A percentile compares a stretch with the other conserved stretches of the same genome.
Conservation (phyloP, 1,284 basidiomycete species). For the Malassezia obtusa region DNA sequence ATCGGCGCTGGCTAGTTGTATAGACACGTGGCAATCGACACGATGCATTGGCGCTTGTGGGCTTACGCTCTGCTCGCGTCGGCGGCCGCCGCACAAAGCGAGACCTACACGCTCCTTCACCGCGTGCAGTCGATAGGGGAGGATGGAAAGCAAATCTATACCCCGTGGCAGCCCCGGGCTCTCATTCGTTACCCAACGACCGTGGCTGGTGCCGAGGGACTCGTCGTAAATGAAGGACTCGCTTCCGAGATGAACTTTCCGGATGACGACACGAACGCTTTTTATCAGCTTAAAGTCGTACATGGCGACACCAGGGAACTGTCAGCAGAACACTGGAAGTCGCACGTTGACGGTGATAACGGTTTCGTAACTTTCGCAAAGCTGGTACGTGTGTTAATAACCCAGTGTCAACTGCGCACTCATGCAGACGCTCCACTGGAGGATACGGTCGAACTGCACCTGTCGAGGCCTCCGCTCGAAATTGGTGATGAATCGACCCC, state of each 20-base stretch:
- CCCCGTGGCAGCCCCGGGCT: slow-evolving; percentile 5
- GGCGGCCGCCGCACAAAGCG: not conserved
- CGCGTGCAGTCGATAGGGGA: not conserved
- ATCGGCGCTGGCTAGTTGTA: slow-evolving; percentile 23
- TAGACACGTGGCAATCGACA: slow-evolving; percentile 10
- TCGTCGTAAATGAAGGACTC: not conserved
- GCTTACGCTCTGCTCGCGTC: not conserved
- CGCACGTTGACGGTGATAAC: not conserved
- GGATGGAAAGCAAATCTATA: not conserved
- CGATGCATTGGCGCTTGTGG: not conserved
- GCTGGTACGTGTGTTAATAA: slow-evolving; percentile 5
- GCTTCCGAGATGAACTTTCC: not conserved
- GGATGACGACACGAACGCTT: not conserved
- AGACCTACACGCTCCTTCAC: slow-evolving; percentile 8
- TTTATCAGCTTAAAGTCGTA: slow-evolving; percentile 8
- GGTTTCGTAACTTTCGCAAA: slow-evolving; percentile 1
- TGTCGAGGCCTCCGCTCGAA: not conserved
- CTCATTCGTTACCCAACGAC: not conserved
- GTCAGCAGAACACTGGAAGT: not conserved
- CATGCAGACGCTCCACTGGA: not conserved
- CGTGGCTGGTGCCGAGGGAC: not conserved
- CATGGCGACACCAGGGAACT: not conserved
- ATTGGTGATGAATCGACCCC: not conserved
- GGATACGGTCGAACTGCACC: slow-evolving; percentile 4
- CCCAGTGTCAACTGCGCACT: slow-evolving; percentile 10